Percentiles rank a stretch among this genome's conserved stretches.
These are phyloP conservation scores for Themeda triandra DNA, from an alignment of 176 grass and related monocot species.

Conservation along the genomic window DNA sequence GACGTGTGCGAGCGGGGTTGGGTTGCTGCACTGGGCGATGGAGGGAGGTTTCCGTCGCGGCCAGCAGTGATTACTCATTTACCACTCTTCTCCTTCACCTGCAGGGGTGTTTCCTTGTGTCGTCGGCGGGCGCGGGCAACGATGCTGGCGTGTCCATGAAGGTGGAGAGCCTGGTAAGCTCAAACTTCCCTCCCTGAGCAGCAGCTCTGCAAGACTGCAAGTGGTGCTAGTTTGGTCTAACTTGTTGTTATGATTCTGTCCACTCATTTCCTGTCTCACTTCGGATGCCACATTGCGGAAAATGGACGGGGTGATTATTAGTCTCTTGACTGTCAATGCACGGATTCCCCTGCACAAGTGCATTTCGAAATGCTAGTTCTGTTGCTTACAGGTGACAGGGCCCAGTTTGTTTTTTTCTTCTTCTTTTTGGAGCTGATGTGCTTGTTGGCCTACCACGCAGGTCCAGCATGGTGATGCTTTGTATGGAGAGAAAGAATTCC, in stretches of 20 bases:
- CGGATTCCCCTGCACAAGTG: background rate
- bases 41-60: background rate
- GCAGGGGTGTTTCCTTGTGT: constrained; percentile 89
- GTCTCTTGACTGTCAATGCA: background rate
- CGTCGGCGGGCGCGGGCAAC: constrained; percentile 37
- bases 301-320: background rate
- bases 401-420: background rate
- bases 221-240: background rate
- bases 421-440: background rate
- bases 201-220: background rate
- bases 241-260: background rate
- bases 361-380: background rate
- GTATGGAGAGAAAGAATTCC: constrained; percentile 78
- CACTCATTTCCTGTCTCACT: too few species aligned
- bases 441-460: constrained; percentile 26
- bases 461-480: constrained; percentile 94
- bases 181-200: constrained; percentile 3
- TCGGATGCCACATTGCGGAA: background rate
- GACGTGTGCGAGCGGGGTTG: background rate
- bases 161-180: constrained; percentile 68
- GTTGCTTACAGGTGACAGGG: background rate
- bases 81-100: background rate
- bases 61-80: background rate
- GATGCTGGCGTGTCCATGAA: constrained; percentile 61
- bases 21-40: background rate